Evolutionary conservation across 2,329 filamentous ascomycete species (phyloP), one percentile per base, ranked within the genome.

Genomic region (Ceratocystis colombiana): DNA sequence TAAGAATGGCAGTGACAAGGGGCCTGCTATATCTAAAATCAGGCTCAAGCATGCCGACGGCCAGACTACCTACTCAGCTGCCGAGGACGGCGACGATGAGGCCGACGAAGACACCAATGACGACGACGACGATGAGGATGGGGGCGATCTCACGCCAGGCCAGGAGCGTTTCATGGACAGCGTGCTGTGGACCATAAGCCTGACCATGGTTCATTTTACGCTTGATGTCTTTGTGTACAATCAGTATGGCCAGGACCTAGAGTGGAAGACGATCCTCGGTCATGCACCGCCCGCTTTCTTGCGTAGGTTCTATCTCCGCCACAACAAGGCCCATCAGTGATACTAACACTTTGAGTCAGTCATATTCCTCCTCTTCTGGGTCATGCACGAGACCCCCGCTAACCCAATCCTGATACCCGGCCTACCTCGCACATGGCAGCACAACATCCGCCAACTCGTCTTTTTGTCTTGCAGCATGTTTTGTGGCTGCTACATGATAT

Each of bases 161-260:
- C 77, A 77, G 6, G 82, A 84, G 66, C 77, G 81, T 37, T 70
- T 83, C 61, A 74, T 84, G 68, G 84, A 87, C 46, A 76, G 82
- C 0, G 44, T 82, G 2, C 75, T 87, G 28, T 87, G 82, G 81
- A 80, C 78, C 5, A 75, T 83, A 10, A 85, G 84, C 69, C 75
- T 94, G 71, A 79, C 83, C 12, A 88, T 86, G 79, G 75, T 92
- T 63, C 88, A 93, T 73, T 86, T 91, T 70, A 90, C 87, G 0
- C 80, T 94, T 64, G 89, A 93, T 72, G 85, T 91, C 46, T 78
- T 94, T 10, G 88, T 91, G 25, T 88, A 90, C 73, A 82, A 87
- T 70, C 89, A 94, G 75, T 94, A 90, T 71, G 83, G 84, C n/a
- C 79, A 85, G 69, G 80, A 84, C 1, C 79, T 91, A 1, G 73